Base-by-base conservation (phyloP, 192 early-diverging fungal species). In the Backusella tarrabulga region DNA sequence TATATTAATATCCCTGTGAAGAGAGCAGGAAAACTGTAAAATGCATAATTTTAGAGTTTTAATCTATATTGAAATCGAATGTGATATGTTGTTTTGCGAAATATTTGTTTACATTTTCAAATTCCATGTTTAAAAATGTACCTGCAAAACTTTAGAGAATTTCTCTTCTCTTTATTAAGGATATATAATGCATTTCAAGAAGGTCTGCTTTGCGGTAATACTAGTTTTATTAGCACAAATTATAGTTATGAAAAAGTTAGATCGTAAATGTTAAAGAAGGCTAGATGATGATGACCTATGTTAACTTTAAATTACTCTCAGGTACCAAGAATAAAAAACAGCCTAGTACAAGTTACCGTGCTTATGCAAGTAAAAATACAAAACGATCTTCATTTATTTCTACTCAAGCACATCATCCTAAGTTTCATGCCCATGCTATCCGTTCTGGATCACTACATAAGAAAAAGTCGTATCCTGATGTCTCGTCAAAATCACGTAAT, bases 91-190 rank as follows among this genome's bases (percentile, higher is more conserved):
- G 15, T 50, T 19, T 4, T 23, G 3, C 26, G 9, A 63, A 63
- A 63, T 63, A 63, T 29, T 29, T 63, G 56, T 63, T 63, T 63
- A 63, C 23, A 63, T 63, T 63, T 29, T 14, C 56, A 63, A 63
- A 63, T 63, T 63, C 23, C 21, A 26, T 4, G 8, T 63, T 63
- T 63, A 63, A 63, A 50, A 63, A 63, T 63, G 26, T 7, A 14
- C 3, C 7, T 63, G 11, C n/a, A 1, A 26, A 14, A 23, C 4
- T 63, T 63, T 63, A 29, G 23, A 63, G 4, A 63, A 26, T 63
- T 6, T 29, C 0, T 26, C 23, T 63, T 29, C 12, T 63, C 56
- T 63, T 63, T 29, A 26, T 29, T 23, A 63, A 23, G 11, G 4
- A 26, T 63, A 63, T 63, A 63, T 26, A 29, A 63, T 63, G 56